Conservation (phyloP, 2,329 filamentous ascomycete genomes). For the Drechslera avenae region DNA sequence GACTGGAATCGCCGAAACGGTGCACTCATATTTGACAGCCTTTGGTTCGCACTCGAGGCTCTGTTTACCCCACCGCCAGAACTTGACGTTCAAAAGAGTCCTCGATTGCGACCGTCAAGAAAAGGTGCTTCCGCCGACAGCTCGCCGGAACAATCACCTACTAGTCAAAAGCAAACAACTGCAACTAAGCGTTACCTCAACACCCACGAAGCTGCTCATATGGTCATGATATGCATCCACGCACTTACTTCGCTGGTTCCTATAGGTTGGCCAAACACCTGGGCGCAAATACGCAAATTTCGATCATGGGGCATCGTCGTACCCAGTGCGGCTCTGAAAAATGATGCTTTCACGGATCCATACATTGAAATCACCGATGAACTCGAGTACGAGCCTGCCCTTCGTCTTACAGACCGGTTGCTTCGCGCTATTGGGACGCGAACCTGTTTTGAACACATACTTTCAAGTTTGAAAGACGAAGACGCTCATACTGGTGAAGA, state of each 20-base stretch:
- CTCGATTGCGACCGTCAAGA: conserved; percentile 24
- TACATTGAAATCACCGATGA: conserved; percentile 48
- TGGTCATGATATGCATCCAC: conserved; percentile 50
- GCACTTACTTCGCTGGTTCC: conserved; percentile 46
- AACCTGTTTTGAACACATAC: conserved; percentile 56
- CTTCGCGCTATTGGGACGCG: conserved; percentile 57
- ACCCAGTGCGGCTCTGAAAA: conserved; percentile 23
- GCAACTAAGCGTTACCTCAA: conserved; percentile 30
- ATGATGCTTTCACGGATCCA: conserved; percentile 35
- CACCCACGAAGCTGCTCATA: conserved; percentile 47
- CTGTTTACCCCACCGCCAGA: conserved; percentile 45
- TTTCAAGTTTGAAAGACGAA: conserved; percentile 33
- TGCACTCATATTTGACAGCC: conserved; percentile 45
- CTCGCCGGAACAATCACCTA: background rate
- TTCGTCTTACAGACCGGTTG: conserved; percentile 57
- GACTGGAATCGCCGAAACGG: conserved; percentile 43
- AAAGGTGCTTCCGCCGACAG: conserved; percentile 12
- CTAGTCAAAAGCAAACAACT: background rate
- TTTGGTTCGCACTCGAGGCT: conserved; percentile 40
- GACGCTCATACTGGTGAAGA: background rate
- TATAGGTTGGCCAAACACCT: conserved; percentile 37
- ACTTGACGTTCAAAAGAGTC: conserved; percentile 34
- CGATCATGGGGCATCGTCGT: conserved; percentile 46
- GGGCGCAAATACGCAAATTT: conserved; percentile 46
- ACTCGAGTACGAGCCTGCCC: conserved; percentile 58